These are phyloP conservation scores for Tulasnella sp. DNA, from an alignment of 768 basidiomycete species.

Conservation along the genomic window DNA sequence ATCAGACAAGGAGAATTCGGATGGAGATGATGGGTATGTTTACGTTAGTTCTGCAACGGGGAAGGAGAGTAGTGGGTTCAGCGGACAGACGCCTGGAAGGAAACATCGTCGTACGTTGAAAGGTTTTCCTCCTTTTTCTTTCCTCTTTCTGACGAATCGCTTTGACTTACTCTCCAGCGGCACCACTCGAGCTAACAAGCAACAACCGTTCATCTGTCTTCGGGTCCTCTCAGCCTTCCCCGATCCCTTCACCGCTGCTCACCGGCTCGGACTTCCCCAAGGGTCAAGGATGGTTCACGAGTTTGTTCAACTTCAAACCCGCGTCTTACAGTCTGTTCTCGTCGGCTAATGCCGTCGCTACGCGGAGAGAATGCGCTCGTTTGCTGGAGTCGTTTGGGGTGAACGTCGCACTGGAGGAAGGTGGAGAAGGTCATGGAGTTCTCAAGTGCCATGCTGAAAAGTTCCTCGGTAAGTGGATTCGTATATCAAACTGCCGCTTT, in stretches of 20 bases:
- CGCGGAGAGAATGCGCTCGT: constrained; percentile 11
- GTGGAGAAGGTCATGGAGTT: constrained; percentile 3
- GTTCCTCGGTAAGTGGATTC: constrained; percentile 4
- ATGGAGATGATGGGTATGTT: constrained; percentile 6
- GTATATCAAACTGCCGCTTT: background rate
- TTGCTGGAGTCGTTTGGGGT: constrained; percentile 17
- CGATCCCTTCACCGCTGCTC: constrained; percentile 14
- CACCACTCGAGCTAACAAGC: constrained; percentile 5
- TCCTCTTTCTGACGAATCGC: background rate
- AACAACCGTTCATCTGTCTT: background rate
- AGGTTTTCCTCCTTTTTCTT: background rate
- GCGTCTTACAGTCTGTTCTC: constrained; percentile 10
- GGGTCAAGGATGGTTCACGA: constrained; percentile 19
- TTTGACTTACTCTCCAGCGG: background rate
- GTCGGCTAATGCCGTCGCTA: background rate
- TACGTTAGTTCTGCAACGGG: background rate
- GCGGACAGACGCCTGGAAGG: background rate
- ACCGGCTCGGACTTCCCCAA: constrained; percentile 12
- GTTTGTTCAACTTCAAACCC: constrained; percentile 20
- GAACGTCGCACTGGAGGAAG: constrained; percentile 12
- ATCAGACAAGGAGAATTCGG: background rate
- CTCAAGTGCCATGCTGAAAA: constrained; percentile 14
- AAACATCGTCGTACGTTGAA: constrained; percentile 6
- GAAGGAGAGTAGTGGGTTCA: background rate
- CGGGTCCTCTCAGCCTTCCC: background rate